phyloP scores from a whole-genome alignment of 1,284 basidiomycete species.

The Irpex sp. region DNA sequence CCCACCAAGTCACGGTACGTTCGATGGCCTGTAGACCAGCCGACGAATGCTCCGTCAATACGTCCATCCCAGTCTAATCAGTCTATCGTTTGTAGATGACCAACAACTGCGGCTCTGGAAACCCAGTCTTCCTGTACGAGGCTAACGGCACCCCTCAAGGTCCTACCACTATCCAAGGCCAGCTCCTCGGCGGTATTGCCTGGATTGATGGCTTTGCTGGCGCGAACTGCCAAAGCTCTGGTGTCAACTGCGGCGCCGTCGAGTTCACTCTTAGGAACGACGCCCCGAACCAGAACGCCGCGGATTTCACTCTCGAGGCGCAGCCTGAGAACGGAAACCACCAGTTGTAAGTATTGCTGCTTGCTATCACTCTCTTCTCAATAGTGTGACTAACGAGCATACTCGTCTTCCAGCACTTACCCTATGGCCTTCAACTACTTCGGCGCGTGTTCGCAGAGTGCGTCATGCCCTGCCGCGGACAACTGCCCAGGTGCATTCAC shows the following conservation, averaged over 20 bases:
- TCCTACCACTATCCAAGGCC: conserved; percentile 1
- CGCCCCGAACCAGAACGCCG: conserved; percentile 7
- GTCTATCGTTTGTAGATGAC: neutral
- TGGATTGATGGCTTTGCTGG: conserved; percentile 6
- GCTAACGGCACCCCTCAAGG: neutral
- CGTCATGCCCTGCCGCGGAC: neutral
- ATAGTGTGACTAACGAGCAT: neutral
- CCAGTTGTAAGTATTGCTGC: conserved; percentile 1
- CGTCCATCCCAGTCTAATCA: neutral
- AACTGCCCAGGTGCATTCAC: conserved; percentile 6
- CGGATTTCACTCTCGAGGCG: conserved; percentile 4
- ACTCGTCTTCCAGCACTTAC: neutral
- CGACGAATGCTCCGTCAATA: neutral
- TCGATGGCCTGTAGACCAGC: neutral
- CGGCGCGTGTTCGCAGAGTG: neutral
- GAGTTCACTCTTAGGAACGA: conserved; percentile 9
- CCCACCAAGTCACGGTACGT: neutral
- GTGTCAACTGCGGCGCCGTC: conserved; percentile 9
- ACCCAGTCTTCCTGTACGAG: neutral
- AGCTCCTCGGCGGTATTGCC: conserved; percentile 7
- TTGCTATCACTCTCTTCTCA: neutral
- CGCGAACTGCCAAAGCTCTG: conserved; percentile 6
- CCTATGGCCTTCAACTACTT: conserved; percentile 4
- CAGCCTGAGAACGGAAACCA: conserved; percentile 4
- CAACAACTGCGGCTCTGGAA: neutral